Conservation (phyloP, 441 rosid species). For the Populus hybrid region DNA sequence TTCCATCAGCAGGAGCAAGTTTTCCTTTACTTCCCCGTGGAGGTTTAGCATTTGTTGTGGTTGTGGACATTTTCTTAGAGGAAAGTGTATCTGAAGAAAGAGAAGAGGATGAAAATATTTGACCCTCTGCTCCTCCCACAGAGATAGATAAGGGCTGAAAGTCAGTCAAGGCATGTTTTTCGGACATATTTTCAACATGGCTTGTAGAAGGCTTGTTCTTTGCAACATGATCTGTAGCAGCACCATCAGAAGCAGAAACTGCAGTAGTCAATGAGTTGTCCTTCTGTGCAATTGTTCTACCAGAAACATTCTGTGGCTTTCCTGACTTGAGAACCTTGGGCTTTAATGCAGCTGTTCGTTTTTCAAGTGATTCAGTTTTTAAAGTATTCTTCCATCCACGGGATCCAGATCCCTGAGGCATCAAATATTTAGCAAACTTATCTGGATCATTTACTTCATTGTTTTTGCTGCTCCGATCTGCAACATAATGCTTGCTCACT, state of each 20-base stretch:
- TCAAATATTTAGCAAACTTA: slow-evolving; percentile 58
- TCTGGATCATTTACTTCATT: slow-evolving; percentile 54
- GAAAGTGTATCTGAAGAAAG: slow-evolving; percentile 33
- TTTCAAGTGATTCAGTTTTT: slow-evolving; percentile 55
- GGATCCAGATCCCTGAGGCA: slow-evolving; percentile 64
- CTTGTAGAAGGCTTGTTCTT: slow-evolving; percentile 43
- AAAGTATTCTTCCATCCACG: slow-evolving; percentile 60
- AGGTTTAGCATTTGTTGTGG: slow-evolving; percentile 30
- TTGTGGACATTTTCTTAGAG: slow-evolving; percentile 39
- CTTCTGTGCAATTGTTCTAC: slow-evolving; percentile 52
- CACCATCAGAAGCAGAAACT: slow-evolving; percentile 33
- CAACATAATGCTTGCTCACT: slow-evolving; percentile 86
- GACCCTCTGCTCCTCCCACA: slow-evolving; percentile 48
- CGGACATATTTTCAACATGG: slow-evolving; percentile 35
- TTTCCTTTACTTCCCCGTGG: slow-evolving; percentile 51
- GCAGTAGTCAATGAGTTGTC: slow-evolving; percentile 36
- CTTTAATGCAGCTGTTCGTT: slow-evolving; percentile 46
- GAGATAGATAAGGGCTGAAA: slow-evolving; percentile 42
- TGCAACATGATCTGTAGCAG: slow-evolving; percentile 30
- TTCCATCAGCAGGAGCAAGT: slow-evolving; percentile 52
- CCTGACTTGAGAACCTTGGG: slow-evolving; percentile 57
- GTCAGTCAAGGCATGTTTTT: slow-evolving; percentile 34
- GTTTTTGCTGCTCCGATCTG: slow-evolving; percentile 43
- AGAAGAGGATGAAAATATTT: slow-evolving; percentile 48
- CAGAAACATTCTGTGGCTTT: slow-evolving; percentile 43